phyloP scores from a whole-genome alignment of 495 filamentous ascomycete species.

The Aspergillus coremiiformis region DNA sequence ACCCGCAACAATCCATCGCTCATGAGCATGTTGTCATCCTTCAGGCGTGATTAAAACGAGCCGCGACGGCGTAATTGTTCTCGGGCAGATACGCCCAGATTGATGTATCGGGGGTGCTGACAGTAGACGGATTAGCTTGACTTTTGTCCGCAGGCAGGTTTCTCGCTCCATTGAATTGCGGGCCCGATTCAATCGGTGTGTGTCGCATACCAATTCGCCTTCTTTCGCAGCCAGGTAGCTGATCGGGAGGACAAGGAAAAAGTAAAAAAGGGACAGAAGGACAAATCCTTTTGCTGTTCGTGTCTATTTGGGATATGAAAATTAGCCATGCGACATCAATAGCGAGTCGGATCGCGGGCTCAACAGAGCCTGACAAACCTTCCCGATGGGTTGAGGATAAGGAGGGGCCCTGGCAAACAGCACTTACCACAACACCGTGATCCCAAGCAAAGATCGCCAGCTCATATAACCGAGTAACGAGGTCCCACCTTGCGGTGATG shows the following conservation, averaged over 20 bases:
- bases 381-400: background rate
- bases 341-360: background rate
- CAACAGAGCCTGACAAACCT: background rate
- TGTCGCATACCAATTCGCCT: conserved; percentile 50
- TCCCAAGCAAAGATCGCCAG: conserved; percentile 96
- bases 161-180: background rate
- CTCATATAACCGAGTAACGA: conserved; percentile 92
- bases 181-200: background rate
- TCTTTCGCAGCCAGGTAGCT: conserved; percentile 65
- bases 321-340: background rate
- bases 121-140: conserved; percentile 10
- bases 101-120: conserved; percentile 78
- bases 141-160: background rate
- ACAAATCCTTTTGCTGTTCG: conserved; percentile 68
- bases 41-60: conserved; percentile 66
- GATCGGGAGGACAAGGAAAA: conserved; percentile 65
- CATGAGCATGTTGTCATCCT: conserved; percentile 79
- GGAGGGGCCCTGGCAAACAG: conserved; percentile 13
- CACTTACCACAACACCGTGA: conserved; percentile 90
- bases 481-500: conserved; percentile 96
- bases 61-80: conserved; percentile 92
- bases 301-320: conserved; percentile 32
- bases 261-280: conserved; percentile 68
- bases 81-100: conserved; percentile 82
- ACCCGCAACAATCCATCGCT: conserved; percentile 88